phyloP scores from a whole-genome alignment of 805 yeast species.

The Blastobotrys terrestris region DNA sequence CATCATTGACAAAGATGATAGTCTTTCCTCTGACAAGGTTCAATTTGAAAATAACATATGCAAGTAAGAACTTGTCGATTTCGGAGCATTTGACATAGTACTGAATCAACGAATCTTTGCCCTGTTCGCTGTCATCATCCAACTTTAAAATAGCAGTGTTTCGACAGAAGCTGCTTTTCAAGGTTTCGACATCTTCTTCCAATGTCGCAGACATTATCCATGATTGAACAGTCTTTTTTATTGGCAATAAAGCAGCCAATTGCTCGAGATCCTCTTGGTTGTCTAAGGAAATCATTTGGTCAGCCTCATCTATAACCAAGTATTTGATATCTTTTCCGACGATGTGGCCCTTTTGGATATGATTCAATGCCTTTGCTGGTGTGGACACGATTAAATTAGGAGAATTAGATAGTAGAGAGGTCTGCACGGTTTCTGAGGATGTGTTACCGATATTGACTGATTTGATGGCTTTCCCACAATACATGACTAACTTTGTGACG shows the following conservation, averaged over 20 bases:
- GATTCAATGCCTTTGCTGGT: conserved; percentile 66
- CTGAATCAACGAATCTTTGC: conserved; percentile 57
- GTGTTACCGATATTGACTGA: conserved; percentile 62
- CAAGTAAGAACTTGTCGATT: conserved; percentile 82
- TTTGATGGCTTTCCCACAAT: conserved; percentile 61
- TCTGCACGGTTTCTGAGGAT: conserved; percentile 62
- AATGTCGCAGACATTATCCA: conserved; percentile 96
- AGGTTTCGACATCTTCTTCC: conserved; percentile 72
- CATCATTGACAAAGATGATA: conserved; percentile 82
- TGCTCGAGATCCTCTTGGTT: conserved; percentile 75
- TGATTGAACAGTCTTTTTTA: conserved; percentile 61
- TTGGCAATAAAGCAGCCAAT: conserved; percentile 59
- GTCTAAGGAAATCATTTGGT: conserved; percentile 82
- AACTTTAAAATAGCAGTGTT: conserved; percentile 74
- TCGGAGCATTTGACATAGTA: conserved; percentile 83
- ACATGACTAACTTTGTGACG: conserved; percentile 58
- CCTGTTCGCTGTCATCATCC: conserved; percentile 54
- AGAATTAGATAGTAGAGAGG: conserved; percentile 59
- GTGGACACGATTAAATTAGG: conserved; percentile 86
- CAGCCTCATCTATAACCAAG: conserved; percentile 92
- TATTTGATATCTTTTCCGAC: conserved; percentile 54
- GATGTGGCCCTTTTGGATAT: conserved; percentile 39
- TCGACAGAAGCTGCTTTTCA: conserved; percentile 75
- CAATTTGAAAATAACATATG: conserved; percentile 88
- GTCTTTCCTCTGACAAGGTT: conserved; percentile 87